phyloP scores from a whole-genome alignment of 129 eudicot species.

The Erigeron canadensis region DNA sequence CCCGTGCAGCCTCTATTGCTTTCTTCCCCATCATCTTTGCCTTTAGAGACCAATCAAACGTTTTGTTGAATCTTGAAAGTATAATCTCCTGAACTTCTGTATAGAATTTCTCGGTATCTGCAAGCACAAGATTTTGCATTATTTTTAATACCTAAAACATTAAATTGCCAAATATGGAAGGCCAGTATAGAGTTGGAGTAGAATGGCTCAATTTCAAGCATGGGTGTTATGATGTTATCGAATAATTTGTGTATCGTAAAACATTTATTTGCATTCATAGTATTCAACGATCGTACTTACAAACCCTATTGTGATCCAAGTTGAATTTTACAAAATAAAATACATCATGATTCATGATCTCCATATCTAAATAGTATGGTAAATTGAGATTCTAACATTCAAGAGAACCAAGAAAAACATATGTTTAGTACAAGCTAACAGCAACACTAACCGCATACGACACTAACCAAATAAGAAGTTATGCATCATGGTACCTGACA shows the following conservation, averaged over 20 bases:
- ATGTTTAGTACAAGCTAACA: background rate
- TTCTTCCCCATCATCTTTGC: constrained; percentile 99
- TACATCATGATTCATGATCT: background rate
- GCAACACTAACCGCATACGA: background rate
- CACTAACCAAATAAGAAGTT: no score
- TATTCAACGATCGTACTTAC: background rate
- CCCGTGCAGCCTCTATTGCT: constrained; percentile 91
- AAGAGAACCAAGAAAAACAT: background rate
- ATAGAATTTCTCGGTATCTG: constrained; percentile 95
- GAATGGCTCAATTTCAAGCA: background rate
- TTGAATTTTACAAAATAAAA: background rate
- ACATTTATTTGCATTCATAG: background rate
- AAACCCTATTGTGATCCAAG: background rate
- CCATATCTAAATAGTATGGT: background rate
- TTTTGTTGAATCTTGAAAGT: constrained; percentile 84
- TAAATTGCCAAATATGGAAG: constrained; percentile 14
- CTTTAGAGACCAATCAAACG: constrained; percentile 96
- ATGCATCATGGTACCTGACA: no score
- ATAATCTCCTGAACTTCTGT: constrained; percentile 94
- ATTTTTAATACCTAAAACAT: background rate
- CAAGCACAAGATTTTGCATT: constrained; percentile 25
- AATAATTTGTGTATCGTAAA: background rate
- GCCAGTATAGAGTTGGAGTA: background rate
- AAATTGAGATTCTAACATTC: background rate
- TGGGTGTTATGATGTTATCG: background rate